Evolutionary conservation across 208 protist species (phyloP).

Genomic region (Balamuthia mandrillaris): DNA sequence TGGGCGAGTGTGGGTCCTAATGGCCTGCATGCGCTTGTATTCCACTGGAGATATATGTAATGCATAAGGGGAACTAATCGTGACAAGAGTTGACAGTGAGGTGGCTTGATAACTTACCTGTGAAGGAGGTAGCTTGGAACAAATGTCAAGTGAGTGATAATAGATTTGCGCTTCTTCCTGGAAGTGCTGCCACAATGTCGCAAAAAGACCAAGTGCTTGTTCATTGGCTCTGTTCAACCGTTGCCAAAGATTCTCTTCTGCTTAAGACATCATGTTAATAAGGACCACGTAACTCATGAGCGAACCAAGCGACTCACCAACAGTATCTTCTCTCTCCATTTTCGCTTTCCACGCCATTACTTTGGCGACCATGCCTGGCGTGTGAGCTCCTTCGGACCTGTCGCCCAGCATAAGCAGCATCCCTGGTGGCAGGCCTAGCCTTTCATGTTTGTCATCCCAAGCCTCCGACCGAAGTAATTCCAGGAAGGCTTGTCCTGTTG

Average conservation of each 20-base stretch:
- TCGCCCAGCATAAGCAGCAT: slow-evolving; percentile 82
- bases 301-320: not conserved
- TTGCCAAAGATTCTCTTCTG: not conserved
- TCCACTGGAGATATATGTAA: not conserved
- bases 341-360: slow-evolving; percentile 83
- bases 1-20: too few relatives aligned
- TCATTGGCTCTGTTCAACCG: not conserved
- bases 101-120: not conserved
- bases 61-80: not conserved
- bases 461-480: not conserved
- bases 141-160: not conserved
- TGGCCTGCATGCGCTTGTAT: not conserved
- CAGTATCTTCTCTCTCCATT: not conserved
- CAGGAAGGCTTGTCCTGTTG: not conserved
- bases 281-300: not conserved
- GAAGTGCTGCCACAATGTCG: not conserved
- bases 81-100: not conserved
- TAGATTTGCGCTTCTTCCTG: not conserved
- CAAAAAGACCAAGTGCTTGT: not conserved
- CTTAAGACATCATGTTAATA: not conserved
- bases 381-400: slow-evolving; percentile 77
- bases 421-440: slow-evolving; percentile 74
- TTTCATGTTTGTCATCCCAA: slow-evolving; percentile 47
- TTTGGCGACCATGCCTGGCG: slow-evolving; percentile 88
- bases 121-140: not conserved